A percentile compares a stretch with the other conserved stretches of the same genome.
These are phyloP conservation scores for Dothideomycetes sp. DNA, from an alignment of 2,329 filamentous ascomycete genomes.

Conservation along the genomic window DNA sequence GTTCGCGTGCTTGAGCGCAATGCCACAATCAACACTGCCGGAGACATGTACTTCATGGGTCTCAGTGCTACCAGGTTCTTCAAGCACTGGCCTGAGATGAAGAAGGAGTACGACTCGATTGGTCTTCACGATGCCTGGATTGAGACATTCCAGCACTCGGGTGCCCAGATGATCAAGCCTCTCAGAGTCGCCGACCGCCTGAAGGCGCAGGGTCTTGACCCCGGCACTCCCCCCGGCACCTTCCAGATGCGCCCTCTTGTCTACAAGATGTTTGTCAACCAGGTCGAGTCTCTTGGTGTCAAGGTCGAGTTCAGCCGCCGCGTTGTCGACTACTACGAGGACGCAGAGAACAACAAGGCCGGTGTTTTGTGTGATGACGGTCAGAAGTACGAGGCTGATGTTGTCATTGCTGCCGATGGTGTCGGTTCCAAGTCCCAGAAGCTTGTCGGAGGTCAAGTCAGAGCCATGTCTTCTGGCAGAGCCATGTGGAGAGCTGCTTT, in stretches of 20 bases:
- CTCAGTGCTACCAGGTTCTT: slow-evolving; percentile 47
- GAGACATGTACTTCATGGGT: slow-evolving; percentile 55
- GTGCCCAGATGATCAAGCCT: slow-evolving; percentile 40
- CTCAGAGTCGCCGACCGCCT: slow-evolving; percentile 44
- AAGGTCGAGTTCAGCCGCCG: slow-evolving; percentile 34
- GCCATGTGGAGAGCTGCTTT: slow-evolving; percentile 27
- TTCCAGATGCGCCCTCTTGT: slow-evolving; percentile 50
- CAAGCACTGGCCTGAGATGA: slow-evolving; percentile 47
- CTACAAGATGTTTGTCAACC: slow-evolving; percentile 46
- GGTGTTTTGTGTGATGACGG: slow-evolving; percentile 31
- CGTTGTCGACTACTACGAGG: slow-evolving; percentile 38
- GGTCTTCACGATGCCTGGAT: slow-evolving; percentile 48
- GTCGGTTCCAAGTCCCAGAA: slow-evolving; percentile 38
- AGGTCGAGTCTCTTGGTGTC: slow-evolving; percentile 38
- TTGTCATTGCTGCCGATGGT: slow-evolving; percentile 27
- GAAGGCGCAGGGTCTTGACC: slow-evolving; percentile 35
- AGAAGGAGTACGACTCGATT: slow-evolving; percentile 42
- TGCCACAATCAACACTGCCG: slow-evolving; percentile 42
- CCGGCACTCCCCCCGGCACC: slow-evolving; percentile 43
- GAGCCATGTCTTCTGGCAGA: slow-evolving; percentile 25
- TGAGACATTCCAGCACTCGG: slow-evolving; percentile 47
- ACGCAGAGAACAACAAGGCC: slow-evolving; percentile 24
- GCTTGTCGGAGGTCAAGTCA: slow-evolving; percentile 36
- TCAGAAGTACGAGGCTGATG: slow-evolving; percentile 33
- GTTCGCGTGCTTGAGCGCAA: slow-evolving; percentile 29